Conservation (phyloP, 1,139 yeast genomes). For the Scheffersomyces illinoinensis region DNA sequence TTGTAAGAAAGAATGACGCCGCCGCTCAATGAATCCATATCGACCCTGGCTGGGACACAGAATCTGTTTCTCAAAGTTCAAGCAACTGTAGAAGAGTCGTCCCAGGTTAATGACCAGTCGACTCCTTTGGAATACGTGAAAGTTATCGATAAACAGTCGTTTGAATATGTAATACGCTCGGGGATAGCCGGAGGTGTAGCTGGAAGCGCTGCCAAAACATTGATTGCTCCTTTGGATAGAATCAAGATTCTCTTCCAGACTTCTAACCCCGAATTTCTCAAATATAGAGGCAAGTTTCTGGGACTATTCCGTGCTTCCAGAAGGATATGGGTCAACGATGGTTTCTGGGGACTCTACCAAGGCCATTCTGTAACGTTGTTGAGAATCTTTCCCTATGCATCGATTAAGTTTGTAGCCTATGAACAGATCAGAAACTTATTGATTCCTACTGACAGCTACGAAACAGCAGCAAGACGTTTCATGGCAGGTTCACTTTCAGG, state of each 20-base stretch:
- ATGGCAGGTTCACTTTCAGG: conserved; percentile 92
- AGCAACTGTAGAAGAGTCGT: not conserved
- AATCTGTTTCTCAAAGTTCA: not conserved
- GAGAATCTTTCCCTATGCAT: conserved; percentile 95
- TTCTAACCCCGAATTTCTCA: conserved; percentile 81
- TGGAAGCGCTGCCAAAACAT: conserved; percentile 91
- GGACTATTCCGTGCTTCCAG: conserved; percentile 77
- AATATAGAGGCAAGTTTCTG: conserved; percentile 75
- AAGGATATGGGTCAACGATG: conserved; percentile 68
- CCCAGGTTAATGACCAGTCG: conserved; percentile 21
- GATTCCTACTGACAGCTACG: conserved; percentile 73
- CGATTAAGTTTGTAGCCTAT: conserved; percentile 95
- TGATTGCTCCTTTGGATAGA: conserved; percentile 94
- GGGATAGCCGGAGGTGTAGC: conserved; percentile 97
- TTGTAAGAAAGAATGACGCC: not conserved
- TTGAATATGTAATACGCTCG: conserved; percentile 77
- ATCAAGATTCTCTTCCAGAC: conserved; percentile 95
- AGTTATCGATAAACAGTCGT: conserved; percentile 62
- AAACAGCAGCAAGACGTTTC: conserved; percentile 78
- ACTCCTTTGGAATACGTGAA: conserved; percentile 22
- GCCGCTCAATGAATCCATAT: not conserved
- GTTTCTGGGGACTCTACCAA: conserved; percentile 81
- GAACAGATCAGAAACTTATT: conserved; percentile 83
- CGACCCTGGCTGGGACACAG: not conserved
- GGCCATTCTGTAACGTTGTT: conserved; percentile 94